Percentiles rank a stretch among this genome's conserved stretches.
Evolutionary conservation across 2,329 filamentous ascomycete species (phyloP).

Genomic region (Phaeoacremonium minimum): DNA sequence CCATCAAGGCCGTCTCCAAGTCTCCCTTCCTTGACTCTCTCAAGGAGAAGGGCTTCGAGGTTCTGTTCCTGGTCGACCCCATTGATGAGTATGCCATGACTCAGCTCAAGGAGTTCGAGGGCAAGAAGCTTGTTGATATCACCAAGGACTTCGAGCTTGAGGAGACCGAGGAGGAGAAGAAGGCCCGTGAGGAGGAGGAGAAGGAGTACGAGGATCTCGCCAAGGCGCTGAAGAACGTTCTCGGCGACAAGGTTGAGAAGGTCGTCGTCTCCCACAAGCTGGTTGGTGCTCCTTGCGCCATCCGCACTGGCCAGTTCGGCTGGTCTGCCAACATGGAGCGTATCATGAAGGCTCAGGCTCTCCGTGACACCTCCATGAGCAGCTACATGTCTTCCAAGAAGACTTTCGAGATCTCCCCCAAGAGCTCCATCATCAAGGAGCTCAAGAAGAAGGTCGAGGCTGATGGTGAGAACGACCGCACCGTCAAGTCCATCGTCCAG

Average conservation of each 20-base stretch:
- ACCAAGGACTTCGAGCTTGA: slow-evolving; percentile 99
- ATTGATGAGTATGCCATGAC: slow-evolving; percentile 99
- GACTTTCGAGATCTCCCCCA: slow-evolving; percentile 99
- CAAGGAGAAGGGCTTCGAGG: slow-evolving; percentile 99
- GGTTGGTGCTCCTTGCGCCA: slow-evolving; percentile 88
- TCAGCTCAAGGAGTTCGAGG: slow-evolving; percentile 99
- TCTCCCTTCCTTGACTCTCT: slow-evolving; percentile 98
- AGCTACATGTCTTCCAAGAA: slow-evolving; percentile 99
- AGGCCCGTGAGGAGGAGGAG: slow-evolving; percentile 88
- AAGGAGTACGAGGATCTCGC: slow-evolving; percentile 95
- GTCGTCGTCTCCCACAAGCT: slow-evolving; percentile 99
- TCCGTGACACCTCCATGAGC: slow-evolving; percentile 99
- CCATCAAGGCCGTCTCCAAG: slow-evolving; percentile 94
- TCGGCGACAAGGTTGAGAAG: slow-evolving; percentile 99
- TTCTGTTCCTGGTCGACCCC: slow-evolving; percentile 98
- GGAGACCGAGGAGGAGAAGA: slow-evolving; percentile 99
- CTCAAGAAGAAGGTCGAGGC: slow-evolving; percentile 98
- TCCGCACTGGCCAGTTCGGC: slow-evolving; percentile 98
- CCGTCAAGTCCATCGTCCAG: slow-evolving; percentile 98
- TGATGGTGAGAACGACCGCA: slow-evolving; percentile 97
- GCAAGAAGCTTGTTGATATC: slow-evolving; percentile 99
- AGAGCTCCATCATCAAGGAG: slow-evolving; percentile 96
- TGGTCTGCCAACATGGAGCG: slow-evolving; percentile 99
- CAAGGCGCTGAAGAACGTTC: slow-evolving; percentile 98
- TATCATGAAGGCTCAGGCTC: slow-evolving; percentile 99